These are phyloP conservation scores for Mychonastes homosphaera DNA, from an alignment of 139 green algal genomes.

Conservation along the genomic window DNA sequence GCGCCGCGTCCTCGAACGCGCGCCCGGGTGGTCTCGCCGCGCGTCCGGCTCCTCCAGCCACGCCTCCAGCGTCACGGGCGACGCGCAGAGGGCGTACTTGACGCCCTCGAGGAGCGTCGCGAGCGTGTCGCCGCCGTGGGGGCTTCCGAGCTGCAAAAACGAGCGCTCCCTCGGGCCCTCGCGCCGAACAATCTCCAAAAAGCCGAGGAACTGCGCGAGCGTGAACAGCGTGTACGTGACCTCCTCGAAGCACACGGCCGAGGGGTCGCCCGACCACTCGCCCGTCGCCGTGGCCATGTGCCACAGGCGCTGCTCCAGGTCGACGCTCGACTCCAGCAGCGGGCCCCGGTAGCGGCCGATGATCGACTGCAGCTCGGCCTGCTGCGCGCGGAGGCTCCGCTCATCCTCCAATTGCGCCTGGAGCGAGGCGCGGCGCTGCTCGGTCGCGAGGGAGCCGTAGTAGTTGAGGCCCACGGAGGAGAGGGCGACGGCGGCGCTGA, in stretches of 20 bases:
- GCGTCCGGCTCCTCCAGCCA: slow-evolving; percentile 30
- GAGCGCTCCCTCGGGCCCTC: slow-evolving; percentile 49
- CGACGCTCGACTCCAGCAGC: slow-evolving; percentile 51
- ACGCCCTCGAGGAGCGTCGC: slow-evolving; percentile 53
- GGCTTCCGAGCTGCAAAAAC: slow-evolving; percentile 37
- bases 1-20: background rate
- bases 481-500: slow-evolving; percentile 34
- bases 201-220: slow-evolving; percentile 55
- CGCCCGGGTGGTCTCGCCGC: slow-evolving; percentile 25
- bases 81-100: slow-evolving; percentile 43
- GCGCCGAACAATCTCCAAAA: slow-evolving; percentile 51
- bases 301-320: slow-evolving; percentile 57
- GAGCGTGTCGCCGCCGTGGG: slow-evolving; percentile 33
- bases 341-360: slow-evolving; percentile 41
- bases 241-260: slow-evolving; percentile 26
- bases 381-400: slow-evolving; percentile 8
- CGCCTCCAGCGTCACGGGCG: slow-evolving; percentile 24
- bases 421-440: slow-evolving; percentile 28
- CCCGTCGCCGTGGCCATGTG: slow-evolving; percentile 38
- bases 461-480: slow-evolving; percentile 37
- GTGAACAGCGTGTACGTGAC: slow-evolving; percentile 50
- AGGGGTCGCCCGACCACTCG: slow-evolving; percentile 15
- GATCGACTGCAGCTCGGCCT: slow-evolving; percentile 20
- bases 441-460: slow-evolving; percentile 36
- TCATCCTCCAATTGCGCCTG: slow-evolving; percentile 28